Percentiles rank a stretch among this genome's conserved stretches.
Evolutionary conservation across 2,329 filamentous ascomycete species (phyloP).

Genomic region (Colletotrichum cereale): DNA sequence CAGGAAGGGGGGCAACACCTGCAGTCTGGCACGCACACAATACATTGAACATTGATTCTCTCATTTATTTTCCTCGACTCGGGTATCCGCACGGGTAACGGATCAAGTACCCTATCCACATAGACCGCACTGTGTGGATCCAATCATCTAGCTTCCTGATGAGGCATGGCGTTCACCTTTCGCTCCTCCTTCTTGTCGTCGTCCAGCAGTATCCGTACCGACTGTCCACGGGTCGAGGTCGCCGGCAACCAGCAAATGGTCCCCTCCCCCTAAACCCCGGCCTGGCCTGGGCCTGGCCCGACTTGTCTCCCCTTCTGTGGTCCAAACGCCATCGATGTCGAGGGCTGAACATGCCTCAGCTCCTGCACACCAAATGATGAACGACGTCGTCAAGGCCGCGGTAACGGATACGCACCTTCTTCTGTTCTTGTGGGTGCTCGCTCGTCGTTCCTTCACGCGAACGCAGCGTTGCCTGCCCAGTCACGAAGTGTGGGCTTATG

Average conservation of each 20-base stretch:
- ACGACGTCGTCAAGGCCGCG: not conserved
- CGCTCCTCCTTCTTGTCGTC: conserved; percentile 2
- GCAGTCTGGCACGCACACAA: conserved; percentile 15
- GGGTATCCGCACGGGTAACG: conserved; percentile 28
- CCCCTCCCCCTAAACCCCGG: not conserved
- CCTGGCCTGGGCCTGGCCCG: not conserved
- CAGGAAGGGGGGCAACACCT: conserved; percentile 2
- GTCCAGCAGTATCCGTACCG: not conserved
- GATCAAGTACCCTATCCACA: conserved; percentile 18
- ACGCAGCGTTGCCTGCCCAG: conserved; percentile 34
- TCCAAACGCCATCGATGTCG: conserved; percentile 10
- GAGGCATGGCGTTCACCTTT: conserved; percentile 11
- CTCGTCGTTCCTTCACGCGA: conserved; percentile 25
- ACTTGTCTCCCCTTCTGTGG: conserved; percentile 4
- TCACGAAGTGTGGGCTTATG: conserved; percentile 7
- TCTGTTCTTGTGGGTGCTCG: conserved; percentile 11
- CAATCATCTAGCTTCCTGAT: conserved; percentile 20
- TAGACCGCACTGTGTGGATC: conserved; percentile 23
- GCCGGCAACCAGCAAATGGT: not conserved
- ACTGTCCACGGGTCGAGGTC: not conserved
- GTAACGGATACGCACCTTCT: conserved; percentile 1
- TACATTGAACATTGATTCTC: conserved; percentile 25
- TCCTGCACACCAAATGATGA: conserved; percentile 5
- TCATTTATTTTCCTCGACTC: conserved; percentile 27
- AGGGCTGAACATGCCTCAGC: not conserved